Evolutionary conservation across 2,329 filamentous ascomycete species (phyloP), one percentile per base, ranked within the genome.

Genomic region (Tolypocladium album): DNA sequence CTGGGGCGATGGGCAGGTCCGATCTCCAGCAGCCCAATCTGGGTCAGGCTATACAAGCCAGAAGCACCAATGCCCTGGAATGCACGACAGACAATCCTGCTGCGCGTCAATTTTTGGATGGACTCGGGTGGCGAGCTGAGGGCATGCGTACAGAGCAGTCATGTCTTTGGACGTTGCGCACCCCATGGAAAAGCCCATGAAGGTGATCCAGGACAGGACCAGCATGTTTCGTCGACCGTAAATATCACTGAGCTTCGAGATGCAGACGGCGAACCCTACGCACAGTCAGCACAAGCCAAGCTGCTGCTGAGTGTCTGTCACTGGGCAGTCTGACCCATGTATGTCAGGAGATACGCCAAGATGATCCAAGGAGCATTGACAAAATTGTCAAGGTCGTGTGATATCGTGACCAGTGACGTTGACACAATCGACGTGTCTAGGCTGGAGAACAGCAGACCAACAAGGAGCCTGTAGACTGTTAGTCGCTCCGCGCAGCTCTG

Each of bases 61-160:
- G 84, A 83, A 2, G 82, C 84, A 0, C 84, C 84, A 52, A 86
- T 77, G 5, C 83, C 83, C 60, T 86, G 83, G 17, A 86, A 78
- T 1, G 81, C 80, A 24, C 83, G 79, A 60, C 77, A 86, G 17
- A 82, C 66, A 56, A 87, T 85, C 1, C 83, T 85, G 58, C 31
- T 52, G 24, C 60, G 5, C 55, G 61, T 70, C 59, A 72, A 67
- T 59, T 22, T 34, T 47, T 45, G 31, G 9, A 34, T 4, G 55
- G n/a, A 55, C 22, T 15, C 11, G 47, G 17, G 5, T 34, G 15
- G 24, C 38, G 15, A 6, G 2, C n/a, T 22, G 24, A 9, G 6
- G 13, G 24, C n/a, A 39, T 12, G 34, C 77, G 53, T 72, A 83
- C 80, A 85, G 71, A 43, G 79, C 75, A 55, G 72, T 70, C 79